Evolutionary conservation across 192 early-diverging fungal species (phyloP), one percentile per base, ranked within the genome.

Genomic region (Rhizoclosmatium globosum): DNA sequence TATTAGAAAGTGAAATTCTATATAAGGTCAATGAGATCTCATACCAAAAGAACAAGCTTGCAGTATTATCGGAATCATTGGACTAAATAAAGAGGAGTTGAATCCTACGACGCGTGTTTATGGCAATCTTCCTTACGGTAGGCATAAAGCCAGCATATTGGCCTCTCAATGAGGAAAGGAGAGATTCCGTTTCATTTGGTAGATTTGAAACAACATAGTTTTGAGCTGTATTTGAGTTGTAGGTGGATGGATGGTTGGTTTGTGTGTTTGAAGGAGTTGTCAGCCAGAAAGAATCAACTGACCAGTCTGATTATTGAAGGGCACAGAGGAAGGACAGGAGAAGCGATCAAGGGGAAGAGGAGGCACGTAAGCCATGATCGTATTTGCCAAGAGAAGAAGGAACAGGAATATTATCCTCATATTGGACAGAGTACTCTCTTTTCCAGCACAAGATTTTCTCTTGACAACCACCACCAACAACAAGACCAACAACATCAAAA

Each of bases 61-160:
- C 64, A 11, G 9, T 65, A 11, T 31, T 31, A 31, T 31, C 31
- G 31, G 31, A 31, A 31, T 31, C 31, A 31, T 31, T 31, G 31
- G 31, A 31, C 31, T 31, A 31, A 31, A 31, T 31, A 31, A 31
- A 31, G 31, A 31, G 31, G 31, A 31, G 31, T 31, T 31, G 31
- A 31, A 31, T 31, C 31, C 31, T 31, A 31, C 31, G 31, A 31
- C 31, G 31, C 31, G 31, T 31, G 31, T 31, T 31, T 31, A 31
- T 31, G 31, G 31, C 31, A 31, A 13, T 41, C 13, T 23, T 41
- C n/a, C 38, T 19, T 60, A 46, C 45, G 11, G 45, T 65, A 23
- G 73, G 73, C 9, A 75, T 65, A 46, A 43, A 75, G 21, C 73
- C 73, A 7, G 73, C 73, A 47, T 75, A 75, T 47, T 75, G 73